Base-by-base conservation (phyloP, 2,329 filamentous ascomycete genomes). In the Fusarium albidum region DNA sequence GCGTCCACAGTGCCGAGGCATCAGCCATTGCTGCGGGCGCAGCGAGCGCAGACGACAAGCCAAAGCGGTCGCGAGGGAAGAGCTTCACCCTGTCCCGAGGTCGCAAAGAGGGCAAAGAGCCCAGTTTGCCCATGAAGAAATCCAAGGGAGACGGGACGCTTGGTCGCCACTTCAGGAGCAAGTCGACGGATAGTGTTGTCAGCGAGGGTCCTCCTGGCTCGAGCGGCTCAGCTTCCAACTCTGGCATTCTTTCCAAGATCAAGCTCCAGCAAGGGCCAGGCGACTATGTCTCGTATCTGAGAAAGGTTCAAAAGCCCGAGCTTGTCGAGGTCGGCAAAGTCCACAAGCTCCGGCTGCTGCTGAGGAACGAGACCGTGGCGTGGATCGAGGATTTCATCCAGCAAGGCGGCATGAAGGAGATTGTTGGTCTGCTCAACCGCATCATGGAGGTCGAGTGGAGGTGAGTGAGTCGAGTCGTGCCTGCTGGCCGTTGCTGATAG, bases 371-470 rank as follows among this genome's bases (percentile, higher is more conserved):
- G 77, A 96, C 94, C 0, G 92, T 99, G 6, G 85, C 89, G 11
- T 99, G 95, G 95, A 96, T 96, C 4, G 92, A 98, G 69, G 84
- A 87, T 11, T 99, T 98, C 71, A 91, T 98, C 64, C 82, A 86
- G 33, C 87, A 93, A 59, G 92, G 91, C 13, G 95, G 95, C 15
- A 96, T 98, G 92, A 85, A 89, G 62, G 92, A 97, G 72, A 90
- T 98, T 58, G 89, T 97, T 29, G 86, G 84, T 32, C 77, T 98
- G 48, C 79, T 98, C 40, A 89, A 96, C 72, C 86, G 94, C n/a
- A 96, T 94, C 65, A 92, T 97, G 83, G 89, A 89, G 44, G 88
- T 99, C 28, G 95, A 98, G 73, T 99, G 95, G 94, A 91, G 93
- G 90, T 92, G 75, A 72, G 86, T 76, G 9, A 25, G 33, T 25